phyloP scores from a whole-genome alignment of 495 filamentous ascomycete species.

The Podospora didyma region DNA sequence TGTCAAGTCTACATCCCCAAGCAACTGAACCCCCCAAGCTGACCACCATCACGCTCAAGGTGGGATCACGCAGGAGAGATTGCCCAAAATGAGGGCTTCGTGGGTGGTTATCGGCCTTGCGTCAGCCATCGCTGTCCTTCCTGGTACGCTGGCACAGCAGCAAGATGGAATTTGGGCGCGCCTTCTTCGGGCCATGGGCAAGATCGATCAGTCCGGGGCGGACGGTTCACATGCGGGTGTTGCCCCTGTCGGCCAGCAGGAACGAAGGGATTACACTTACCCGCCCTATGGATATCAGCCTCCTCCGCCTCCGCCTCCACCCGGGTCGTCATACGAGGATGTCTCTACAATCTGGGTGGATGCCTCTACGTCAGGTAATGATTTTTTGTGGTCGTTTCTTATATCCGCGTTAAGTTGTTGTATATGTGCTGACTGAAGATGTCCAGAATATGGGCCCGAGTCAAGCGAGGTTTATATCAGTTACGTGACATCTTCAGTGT shows the following conservation, averaged over 20 bases:
- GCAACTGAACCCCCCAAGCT: neutral
- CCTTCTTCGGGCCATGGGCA: constrained; percentile 20
- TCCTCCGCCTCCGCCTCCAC: constrained; percentile 30
- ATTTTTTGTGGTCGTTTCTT: no score
- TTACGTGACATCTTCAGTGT: constrained; percentile 1
- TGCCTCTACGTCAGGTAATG: no score
- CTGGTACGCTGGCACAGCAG: constrained; percentile 25
- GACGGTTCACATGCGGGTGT: constrained; percentile 17
- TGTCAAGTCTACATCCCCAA: neutral
- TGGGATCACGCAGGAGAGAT: neutral
- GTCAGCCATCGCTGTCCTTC: constrained; percentile 29
- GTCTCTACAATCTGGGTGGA: neutral
- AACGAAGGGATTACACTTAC: constrained; percentile 33
- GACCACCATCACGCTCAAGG: neutral
- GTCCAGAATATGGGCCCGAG: constrained; percentile 11
- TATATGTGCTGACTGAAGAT: constrained; percentile 3
- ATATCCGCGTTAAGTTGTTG: neutral
- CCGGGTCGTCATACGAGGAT: constrained; percentile 5
- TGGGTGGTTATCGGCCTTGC: constrained; percentile 30
- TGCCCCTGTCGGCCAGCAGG: constrained; percentile 19
- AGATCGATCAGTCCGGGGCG: constrained; percentile 7
- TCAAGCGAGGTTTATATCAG: constrained; percentile 5
- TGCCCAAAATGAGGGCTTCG: constrained; percentile 34
- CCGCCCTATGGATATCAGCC: constrained; percentile 43
- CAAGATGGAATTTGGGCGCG: constrained; percentile 22